Percentiles rank a stretch among this genome's conserved stretches.
Conservation (phyloP, 2,329 filamentous ascomycete species). For the Samsoniella hepiali region DNA sequence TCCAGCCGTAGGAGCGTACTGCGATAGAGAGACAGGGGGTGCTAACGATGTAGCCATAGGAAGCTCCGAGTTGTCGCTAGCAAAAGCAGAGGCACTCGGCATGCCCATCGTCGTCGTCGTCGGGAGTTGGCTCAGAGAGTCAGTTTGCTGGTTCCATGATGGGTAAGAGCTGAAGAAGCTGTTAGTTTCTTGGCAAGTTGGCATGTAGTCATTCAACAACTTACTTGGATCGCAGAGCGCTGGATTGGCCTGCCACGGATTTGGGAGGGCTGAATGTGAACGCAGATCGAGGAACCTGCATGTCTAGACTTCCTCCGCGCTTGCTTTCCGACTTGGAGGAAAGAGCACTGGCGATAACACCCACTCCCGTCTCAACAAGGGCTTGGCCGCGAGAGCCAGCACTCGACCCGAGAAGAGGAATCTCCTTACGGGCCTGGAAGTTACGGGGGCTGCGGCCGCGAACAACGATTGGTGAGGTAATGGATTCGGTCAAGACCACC, state of each 20-base stretch:
- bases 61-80: conserved; percentile 50
- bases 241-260: conserved; percentile 50
- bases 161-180: conserved; percentile 50
- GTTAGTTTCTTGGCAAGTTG: conserved; percentile 26
- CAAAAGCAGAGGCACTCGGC: conserved; percentile 45
- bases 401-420: conserved; percentile 76
- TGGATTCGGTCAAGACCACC: conserved; percentile 75
- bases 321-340: conserved; percentile 54
- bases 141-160: conserved; percentile 43
- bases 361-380: conserved; percentile 59
- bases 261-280: conserved; percentile 60
- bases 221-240: conserved; percentile 57
- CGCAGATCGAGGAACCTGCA: conserved; percentile 54
- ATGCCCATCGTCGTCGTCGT: conserved; percentile 50
- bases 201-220: conserved; percentile 28
- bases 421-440: conserved; percentile 90
- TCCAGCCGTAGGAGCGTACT: conserved; percentile 12
- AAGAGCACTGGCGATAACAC: conserved; percentile 57
- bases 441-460: conserved; percentile 90
- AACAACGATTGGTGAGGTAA: conserved; percentile 88
- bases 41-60: conserved; percentile 51
- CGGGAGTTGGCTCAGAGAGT: conserved; percentile 41
- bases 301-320: conserved; percentile 45
- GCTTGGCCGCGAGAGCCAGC: conserved; percentile 76
- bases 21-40: conserved; percentile 49